These are phyloP conservation scores for Teunomyces panamensis DNA, from an alignment of 805 yeast species.

Conservation along the genomic window DNA sequence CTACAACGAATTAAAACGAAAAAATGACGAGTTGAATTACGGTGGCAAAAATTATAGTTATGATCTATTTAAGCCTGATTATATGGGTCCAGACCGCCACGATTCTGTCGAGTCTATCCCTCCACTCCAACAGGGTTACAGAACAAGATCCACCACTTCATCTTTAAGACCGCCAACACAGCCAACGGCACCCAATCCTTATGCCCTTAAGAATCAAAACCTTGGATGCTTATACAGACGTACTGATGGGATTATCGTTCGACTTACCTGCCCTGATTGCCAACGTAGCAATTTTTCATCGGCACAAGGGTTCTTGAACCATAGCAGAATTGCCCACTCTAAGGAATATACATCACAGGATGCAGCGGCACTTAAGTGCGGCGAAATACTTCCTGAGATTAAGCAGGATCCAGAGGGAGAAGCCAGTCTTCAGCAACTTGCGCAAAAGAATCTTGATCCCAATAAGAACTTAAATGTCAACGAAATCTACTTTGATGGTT, in stretches of 20 bases:
- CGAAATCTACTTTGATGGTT: constrained; percentile 34
- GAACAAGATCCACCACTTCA: constrained; percentile 51
- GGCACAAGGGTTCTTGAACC: constrained; percentile 79
- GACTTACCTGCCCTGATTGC: constrained; percentile 67
- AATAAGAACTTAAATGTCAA: constrained; percentile 38
- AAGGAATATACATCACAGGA: constrained; percentile 70
- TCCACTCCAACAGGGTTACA: constrained; percentile 19
- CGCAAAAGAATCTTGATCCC: constrained; percentile 38
- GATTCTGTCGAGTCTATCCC: background rate
- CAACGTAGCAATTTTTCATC: constrained; percentile 67
- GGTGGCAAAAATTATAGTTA: constrained; percentile 4
- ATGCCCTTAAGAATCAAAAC: constrained; percentile 13
- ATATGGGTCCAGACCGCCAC: constrained; percentile 4
- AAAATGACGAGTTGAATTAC: background rate
- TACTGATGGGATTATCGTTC: constrained; percentile 68
- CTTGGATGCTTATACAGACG: constrained; percentile 58
- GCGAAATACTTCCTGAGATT: constrained; percentile 48
- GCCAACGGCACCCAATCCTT: background rate
- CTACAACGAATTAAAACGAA: constrained; percentile 24
- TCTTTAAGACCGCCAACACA: constrained; percentile 29
- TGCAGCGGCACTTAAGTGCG: constrained; percentile 68
- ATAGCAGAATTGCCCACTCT: constrained; percentile 71
- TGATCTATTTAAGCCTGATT: constrained; percentile 8
- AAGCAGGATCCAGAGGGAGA: constrained; percentile 58
- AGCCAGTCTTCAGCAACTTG: constrained; percentile 33